phyloP scores from a whole-genome alignment of 2,329 filamentous ascomycete genomes.

The Monosporascus sp. region DNA sequence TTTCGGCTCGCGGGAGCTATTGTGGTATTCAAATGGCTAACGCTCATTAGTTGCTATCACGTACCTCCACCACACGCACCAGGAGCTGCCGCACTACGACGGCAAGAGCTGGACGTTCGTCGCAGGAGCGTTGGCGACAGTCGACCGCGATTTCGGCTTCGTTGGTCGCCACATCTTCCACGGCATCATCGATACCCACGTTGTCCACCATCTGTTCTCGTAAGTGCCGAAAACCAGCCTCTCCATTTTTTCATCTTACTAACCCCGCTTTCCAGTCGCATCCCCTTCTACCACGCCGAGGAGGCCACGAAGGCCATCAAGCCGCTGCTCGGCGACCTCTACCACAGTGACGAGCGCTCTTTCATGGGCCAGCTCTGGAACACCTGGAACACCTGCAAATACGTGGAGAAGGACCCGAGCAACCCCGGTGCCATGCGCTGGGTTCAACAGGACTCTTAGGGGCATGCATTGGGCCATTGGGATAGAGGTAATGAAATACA shows the following conservation, averaged over 20 bases:
- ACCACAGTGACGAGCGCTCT: slow-evolving; percentile 31
- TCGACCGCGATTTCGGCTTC: slow-evolving; percentile 61
- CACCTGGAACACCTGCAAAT: slow-evolving; percentile 28
- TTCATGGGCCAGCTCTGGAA: slow-evolving; percentile 27
- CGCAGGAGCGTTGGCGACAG: slow-evolving; percentile 55
- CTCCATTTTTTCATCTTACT: neutral
- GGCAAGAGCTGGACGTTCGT: slow-evolving; percentile 56
- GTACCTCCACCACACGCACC: slow-evolving; percentile 68
- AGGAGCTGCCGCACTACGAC: slow-evolving; percentile 51
- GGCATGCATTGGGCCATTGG: too few relatives aligned
- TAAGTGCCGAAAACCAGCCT: slow-evolving; percentile 15
- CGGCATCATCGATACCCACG: slow-evolving; percentile 55
- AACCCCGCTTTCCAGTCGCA: slow-evolving; percentile 20
- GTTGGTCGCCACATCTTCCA: slow-evolving; percentile 62
- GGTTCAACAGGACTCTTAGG: slow-evolving; percentile 1
- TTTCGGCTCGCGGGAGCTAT: neutral
- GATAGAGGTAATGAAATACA: too few relatives aligned
- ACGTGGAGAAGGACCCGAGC: slow-evolving; percentile 25
- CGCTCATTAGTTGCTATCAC: slow-evolving; percentile 58
- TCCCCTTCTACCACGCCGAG: slow-evolving; percentile 50
- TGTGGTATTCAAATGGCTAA: slow-evolving; percentile 9
- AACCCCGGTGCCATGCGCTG: slow-evolving; percentile 21
- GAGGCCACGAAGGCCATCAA: slow-evolving; percentile 43
- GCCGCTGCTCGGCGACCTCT: slow-evolving; percentile 41
- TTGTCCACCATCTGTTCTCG: slow-evolving; percentile 51